Percentiles rank a stretch among this genome's conserved stretches.
phyloP scores from a whole-genome alignment of 2,329 filamentous ascomycete species.

The Leptographium lundbergii region DNA sequence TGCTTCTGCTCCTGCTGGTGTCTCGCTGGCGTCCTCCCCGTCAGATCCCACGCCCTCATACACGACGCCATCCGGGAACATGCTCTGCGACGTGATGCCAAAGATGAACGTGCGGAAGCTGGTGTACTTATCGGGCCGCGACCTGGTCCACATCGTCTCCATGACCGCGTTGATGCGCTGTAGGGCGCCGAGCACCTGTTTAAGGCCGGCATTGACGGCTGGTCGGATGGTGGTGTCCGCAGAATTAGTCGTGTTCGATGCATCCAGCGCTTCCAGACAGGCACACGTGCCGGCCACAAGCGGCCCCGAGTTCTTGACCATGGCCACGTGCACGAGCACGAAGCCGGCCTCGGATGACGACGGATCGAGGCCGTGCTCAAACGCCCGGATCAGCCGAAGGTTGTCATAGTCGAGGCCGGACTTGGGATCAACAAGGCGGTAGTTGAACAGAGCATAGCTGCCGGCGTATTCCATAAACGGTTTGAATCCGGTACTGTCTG shows the following conservation, averaged over 20 bases:
- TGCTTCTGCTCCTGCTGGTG: background rate
- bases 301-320: slow-evolving; percentile 76
- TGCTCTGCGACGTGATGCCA: slow-evolving; percentile 82
- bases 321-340: slow-evolving; percentile 90
- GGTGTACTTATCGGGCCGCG: slow-evolving; percentile 71
- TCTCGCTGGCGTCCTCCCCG: background rate
- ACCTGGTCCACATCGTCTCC: slow-evolving; percentile 84
- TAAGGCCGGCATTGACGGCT: slow-evolving; percentile 51
- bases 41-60: slow-evolving; percentile 70
- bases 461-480: slow-evolving; percentile 83
- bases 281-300: slow-evolving; percentile 62
- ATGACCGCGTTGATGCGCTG: slow-evolving; percentile 64
- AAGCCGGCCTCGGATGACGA: slow-evolving; percentile 87
- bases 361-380: slow-evolving; percentile 79
- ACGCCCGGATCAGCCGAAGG: slow-evolving; percentile 77
- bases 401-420: slow-evolving; percentile 49
- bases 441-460: slow-evolving; percentile 58
- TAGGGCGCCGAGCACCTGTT: slow-evolving; percentile 49
- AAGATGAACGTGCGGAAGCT: slow-evolving; percentile 95
- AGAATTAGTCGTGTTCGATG: background rate
- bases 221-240: slow-evolving; percentile 25
- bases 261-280: slow-evolving; percentile 40
- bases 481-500: slow-evolving; percentile 54
- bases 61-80: slow-evolving; percentile 86
- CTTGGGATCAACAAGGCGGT: slow-evolving; percentile 43